Percentiles rank a stretch among this genome's conserved stretches.
Evolutionary conservation across 176 grass and related monocot species (phyloP).

Genomic region (Cenchrus americanus): DNA sequence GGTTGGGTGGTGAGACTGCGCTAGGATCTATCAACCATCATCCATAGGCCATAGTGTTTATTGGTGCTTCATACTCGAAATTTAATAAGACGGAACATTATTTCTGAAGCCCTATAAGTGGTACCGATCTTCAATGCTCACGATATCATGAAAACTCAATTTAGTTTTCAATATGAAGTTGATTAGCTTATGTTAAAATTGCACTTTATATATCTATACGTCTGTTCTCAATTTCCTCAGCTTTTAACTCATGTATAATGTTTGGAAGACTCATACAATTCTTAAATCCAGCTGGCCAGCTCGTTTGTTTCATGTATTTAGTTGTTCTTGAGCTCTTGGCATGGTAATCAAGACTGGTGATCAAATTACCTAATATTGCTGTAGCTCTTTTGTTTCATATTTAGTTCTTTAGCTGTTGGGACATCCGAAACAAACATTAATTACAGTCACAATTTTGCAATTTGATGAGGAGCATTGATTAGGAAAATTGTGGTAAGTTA

Average conservation of each 20-base stretch:
- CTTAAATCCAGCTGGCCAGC: not conserved
- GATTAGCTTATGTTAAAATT: slow-evolving; percentile 1
- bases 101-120: not conserved
- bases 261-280: slow-evolving; percentile 3
- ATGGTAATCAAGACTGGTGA: slow-evolving; percentile 12
- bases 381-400: not conserved
- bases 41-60: not conserved
- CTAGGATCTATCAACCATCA: not conserved
- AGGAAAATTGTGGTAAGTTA: slow-evolving; percentile 12
- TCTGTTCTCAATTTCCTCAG: not conserved
- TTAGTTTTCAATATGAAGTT: not conserved
- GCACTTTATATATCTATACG: not conserved
- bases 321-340: slow-evolving; percentile 1
- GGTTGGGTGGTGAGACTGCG: not conserved
- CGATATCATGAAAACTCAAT: not conserved
- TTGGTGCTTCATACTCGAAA: not conserved
- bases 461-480: not conserved
- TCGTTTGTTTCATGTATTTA: slow-evolving; percentile 16
- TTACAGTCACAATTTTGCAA: not conserved
- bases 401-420: slow-evolving; percentile 14
- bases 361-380: slow-evolving; percentile 17
- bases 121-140: slow-evolving; percentile 12
- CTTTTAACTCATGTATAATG: slow-evolving; percentile 10
- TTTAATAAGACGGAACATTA: not conserved
- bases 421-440: not conserved